phyloP scores from a whole-genome alignment of 495 filamentous ascomycete species.

The Filosporella fistucella region DNA sequence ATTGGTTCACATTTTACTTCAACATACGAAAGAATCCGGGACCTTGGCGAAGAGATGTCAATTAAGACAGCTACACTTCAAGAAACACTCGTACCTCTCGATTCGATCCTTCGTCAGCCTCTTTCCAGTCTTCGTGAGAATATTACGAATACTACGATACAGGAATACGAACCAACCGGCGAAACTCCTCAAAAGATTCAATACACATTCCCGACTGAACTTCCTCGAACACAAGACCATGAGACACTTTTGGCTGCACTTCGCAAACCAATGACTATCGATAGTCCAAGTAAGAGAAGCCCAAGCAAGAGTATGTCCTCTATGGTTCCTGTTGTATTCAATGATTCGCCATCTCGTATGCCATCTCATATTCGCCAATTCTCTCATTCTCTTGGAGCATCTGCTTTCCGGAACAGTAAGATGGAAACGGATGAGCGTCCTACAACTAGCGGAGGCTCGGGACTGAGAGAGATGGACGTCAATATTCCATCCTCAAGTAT shows the following conservation, averaged over 20 bases:
- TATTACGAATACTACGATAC: slow-evolving; percentile 55
- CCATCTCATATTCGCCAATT: slow-evolving; percentile 1
- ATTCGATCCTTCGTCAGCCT: slow-evolving; percentile 57
- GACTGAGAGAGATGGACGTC: slow-evolving; percentile 52
- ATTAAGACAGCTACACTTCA: slow-evolving; percentile 46
- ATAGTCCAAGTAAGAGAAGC: neutral
- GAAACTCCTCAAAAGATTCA: slow-evolving; percentile 73
- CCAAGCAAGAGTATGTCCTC: slow-evolving; percentile 18
- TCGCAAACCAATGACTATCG: slow-evolving; percentile 14
- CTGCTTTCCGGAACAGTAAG: slow-evolving; percentile 2
- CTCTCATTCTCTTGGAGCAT: neutral
- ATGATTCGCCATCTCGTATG: neutral
- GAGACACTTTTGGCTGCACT: slow-evolving; percentile 33
- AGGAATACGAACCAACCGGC: slow-evolving; percentile 80
- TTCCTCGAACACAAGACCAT: slow-evolving; percentile 74
- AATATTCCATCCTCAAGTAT: slow-evolving; percentile 37
- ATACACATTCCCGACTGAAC: slow-evolving; percentile 69
- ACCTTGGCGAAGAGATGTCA: slow-evolving; percentile 60
- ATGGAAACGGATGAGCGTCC: slow-evolving; percentile 20
- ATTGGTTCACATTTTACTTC: slow-evolving; percentile 61
- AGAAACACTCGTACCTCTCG: slow-evolving; percentile 52
- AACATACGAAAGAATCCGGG: slow-evolving; percentile 54
- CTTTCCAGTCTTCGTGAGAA: slow-evolving; percentile 63
- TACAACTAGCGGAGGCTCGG: slow-evolving; percentile 36
- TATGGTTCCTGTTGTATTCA: slow-evolving; percentile 22